Percentiles rank a stretch among this genome's conserved stretches.
Conservation (phyloP, 2,329 filamentous ascomycete species). For the Trematosphaeria pertusa region DNA sequence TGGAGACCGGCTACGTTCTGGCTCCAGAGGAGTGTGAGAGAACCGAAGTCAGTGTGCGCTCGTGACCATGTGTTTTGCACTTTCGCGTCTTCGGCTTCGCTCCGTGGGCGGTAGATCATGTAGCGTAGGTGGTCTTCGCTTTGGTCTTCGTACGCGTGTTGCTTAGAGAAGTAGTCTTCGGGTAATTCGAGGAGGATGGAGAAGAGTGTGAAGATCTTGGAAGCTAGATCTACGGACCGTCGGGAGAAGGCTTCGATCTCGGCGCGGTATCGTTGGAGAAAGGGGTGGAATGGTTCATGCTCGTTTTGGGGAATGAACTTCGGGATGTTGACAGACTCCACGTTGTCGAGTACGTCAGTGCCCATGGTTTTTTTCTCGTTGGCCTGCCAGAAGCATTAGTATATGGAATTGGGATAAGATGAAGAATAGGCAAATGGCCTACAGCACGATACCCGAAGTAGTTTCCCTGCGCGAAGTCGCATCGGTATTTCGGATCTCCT, state of each 20-base stretch:
- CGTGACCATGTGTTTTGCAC: slow-evolving; percentile 53
- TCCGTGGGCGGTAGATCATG: slow-evolving; percentile 53
- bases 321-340: slow-evolving; percentile 42
- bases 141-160: slow-evolving; percentile 45
- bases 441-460: slow-evolving; percentile 42
- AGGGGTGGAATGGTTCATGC: slow-evolving; percentile 35
- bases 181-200: slow-evolving; percentile 50
- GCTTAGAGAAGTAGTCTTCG: slow-evolving; percentile 46
- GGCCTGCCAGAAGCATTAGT: too few species aligned
- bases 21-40: slow-evolving; percentile 56
- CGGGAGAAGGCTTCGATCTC: slow-evolving; percentile 40
- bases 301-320: slow-evolving; percentile 37
- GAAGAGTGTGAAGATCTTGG: slow-evolving; percentile 49
- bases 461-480: slow-evolving; percentile 38
- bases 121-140: slow-evolving; percentile 51
- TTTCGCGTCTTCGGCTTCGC: slow-evolving; percentile 45
- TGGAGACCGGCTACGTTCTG: slow-evolving; percentile 58
- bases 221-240: slow-evolving; percentile 30
- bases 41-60: slow-evolving; percentile 58
- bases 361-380: slow-evolving; percentile 41
- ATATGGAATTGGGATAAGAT: too few species aligned
- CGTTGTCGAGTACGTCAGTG: slow-evolving; percentile 41
- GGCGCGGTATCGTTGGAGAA: slow-evolving; percentile 28
- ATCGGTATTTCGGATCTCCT: slow-evolving; percentile 34
- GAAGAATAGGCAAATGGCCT: too few species aligned